These are phyloP conservation scores for Amborella trichopoda DNA, from an alignment of 164 flowering plant genomes.

Conservation along the genomic window DNA sequence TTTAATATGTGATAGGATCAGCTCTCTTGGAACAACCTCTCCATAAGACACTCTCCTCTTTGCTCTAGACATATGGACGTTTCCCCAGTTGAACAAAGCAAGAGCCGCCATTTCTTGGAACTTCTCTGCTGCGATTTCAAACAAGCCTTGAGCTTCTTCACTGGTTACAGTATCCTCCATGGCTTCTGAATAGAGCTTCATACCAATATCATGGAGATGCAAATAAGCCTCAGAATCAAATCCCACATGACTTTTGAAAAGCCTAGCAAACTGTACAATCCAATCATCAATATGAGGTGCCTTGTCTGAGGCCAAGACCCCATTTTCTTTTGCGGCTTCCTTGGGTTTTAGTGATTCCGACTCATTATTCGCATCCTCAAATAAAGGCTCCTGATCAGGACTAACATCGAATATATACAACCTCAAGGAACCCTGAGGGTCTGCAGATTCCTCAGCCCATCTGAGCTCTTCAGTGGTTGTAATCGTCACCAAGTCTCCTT, in stretches of 20 bases:
- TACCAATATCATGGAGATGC: conserved; percentile 71
- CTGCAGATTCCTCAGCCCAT: conserved; percentile 57
- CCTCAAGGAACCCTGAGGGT: conserved; percentile 38
- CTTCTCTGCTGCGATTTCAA: conserved; percentile 51
- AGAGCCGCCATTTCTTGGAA: conserved; percentile 86
- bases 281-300: conserved; percentile 52
- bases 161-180: conserved; percentile 69
- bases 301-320: conserved; percentile 8
- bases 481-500: conserved; percentile 84
- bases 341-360: conserved; percentile 10
- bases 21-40: conserved; percentile 44
- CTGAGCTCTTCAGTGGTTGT: conserved; percentile 69
- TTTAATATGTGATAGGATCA: conserved; percentile 26
- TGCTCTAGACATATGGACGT: conserved; percentile 77
- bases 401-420: conserved; percentile 53
- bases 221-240: conserved; percentile 52
- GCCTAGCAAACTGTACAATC: conserved; percentile 64
- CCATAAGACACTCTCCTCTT: conserved; percentile 40
- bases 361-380: conserved; percentile 14
- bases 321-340: no score
- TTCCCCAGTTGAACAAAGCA: conserved; percentile 87
- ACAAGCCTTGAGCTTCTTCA: conserved; percentile 66
- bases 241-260: conserved; percentile 76
- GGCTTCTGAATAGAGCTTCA: conserved; percentile 75
- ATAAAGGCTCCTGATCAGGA: conserved; percentile 56